phyloP scores from a whole-genome alignment of 768 basidiomycete species.

The Xerocomus brunneocitrinus region DNA sequence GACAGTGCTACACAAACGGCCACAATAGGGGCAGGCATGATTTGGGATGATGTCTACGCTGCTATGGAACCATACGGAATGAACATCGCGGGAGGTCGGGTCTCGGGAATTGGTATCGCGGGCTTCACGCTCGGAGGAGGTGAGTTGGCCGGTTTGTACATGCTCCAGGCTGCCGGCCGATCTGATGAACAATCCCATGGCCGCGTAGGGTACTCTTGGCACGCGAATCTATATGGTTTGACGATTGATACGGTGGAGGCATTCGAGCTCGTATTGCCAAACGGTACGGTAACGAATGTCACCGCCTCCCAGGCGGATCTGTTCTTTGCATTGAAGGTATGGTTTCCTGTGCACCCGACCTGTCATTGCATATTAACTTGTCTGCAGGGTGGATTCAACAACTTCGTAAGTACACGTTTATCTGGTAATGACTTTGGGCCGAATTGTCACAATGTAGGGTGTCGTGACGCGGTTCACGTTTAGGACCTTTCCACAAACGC shows the following conservation, averaged over 20 bases:
- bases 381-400: conserved; percentile 58
- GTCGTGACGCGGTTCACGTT: conserved; percentile 58
- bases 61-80: conserved; percentile 46
- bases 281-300: conserved; percentile 40
- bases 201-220: conserved; percentile 56
- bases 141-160: conserved; percentile 13
- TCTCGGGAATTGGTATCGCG: conserved; percentile 56
- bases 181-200: not conserved
- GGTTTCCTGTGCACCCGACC: conserved; percentile 4
- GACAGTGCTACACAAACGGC: conserved; percentile 37
- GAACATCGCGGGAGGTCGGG: conserved; percentile 56
- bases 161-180: not conserved
- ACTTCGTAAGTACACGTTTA: conserved; percentile 39
- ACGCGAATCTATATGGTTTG: conserved; percentile 57
- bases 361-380: not conserved
- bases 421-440: conserved; percentile 12
- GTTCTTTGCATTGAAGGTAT: conserved; percentile 43
- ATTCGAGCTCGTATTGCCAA: conserved; percentile 57
- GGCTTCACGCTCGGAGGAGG: conserved; percentile 60
- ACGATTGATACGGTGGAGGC: conserved; percentile 51
- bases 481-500: conserved; percentile 35
- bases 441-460: conserved; percentile 41
- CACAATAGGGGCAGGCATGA: conserved; percentile 37
- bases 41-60: conserved; percentile 66
- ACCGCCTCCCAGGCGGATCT: conserved; percentile 37